Percentiles rank a stretch among this genome's conserved stretches.
phyloP scores from a whole-genome alignment of 768 basidiomycete species.

The Lactarius vividus region DNA sequence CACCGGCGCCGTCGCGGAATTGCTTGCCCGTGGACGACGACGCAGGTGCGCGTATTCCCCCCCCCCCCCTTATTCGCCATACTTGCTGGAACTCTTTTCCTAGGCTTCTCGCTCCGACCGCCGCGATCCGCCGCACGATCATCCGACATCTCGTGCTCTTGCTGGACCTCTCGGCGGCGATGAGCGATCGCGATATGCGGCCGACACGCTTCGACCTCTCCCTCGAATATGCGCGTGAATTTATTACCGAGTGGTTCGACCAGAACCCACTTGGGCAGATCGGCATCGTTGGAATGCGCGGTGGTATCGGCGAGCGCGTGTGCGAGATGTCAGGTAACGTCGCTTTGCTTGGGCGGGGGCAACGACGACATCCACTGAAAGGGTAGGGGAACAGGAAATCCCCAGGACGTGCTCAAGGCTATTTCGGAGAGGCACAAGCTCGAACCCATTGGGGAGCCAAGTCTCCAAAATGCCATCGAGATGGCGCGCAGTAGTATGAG shows the following conservation, averaged over 20 bases:
- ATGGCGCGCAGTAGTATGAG: conserved; percentile 94
- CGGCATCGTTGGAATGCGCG: conserved; percentile 89
- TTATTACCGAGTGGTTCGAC: conserved; percentile 97
- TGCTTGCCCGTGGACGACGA: conserved; percentile 82
- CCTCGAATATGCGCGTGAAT: conserved; percentile 87
- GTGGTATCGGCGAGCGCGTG: conserved; percentile 86
- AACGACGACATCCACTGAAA: not conserved
- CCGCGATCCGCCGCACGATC: conserved; percentile 89
- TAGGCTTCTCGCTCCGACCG: conserved; percentile 77
- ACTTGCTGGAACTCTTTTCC: not conserved
- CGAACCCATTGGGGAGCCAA: conserved; percentile 89
- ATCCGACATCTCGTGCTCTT: conserved; percentile 92
- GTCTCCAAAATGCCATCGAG: conserved; percentile 95
- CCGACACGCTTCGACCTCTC: conserved; percentile 91
- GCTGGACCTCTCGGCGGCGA: conserved; percentile 87
- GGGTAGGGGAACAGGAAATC: conserved; percentile 64
- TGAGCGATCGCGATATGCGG: conserved; percentile 95
- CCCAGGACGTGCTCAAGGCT: conserved; percentile 89
- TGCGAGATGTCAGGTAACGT: conserved; percentile 87
- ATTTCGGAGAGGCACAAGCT: conserved; percentile 85
- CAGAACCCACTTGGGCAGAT: conserved; percentile 98
- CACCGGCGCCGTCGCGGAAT: conserved; percentile 84
- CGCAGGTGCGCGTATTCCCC: conserved; percentile 54
- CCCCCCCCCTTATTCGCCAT: conserved; percentile 5
- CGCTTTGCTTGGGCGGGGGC: not conserved